These are phyloP conservation scores for Platanus orientalis DNA, from an alignment of 164 flowering plant genomes.

Conservation along the genomic window DNA sequence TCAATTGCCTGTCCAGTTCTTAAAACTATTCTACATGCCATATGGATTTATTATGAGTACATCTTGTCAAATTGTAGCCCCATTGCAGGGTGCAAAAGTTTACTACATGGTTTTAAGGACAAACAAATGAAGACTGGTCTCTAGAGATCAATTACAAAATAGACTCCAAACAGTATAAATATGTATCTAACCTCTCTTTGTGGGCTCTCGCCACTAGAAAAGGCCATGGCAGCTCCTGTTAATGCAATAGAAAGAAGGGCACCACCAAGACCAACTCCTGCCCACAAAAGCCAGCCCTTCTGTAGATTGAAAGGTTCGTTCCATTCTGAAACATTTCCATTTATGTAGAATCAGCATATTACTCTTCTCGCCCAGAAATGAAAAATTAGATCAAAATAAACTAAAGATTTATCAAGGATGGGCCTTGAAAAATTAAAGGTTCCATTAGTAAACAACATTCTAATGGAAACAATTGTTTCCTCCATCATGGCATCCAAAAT, in stretches of 20 bases:
- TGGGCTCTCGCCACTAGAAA: slow-evolving; percentile 62
- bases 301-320: slow-evolving; percentile 80
- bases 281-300: slow-evolving; percentile 94
- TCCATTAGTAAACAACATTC: neutral
- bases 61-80: no score
- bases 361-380: neutral
- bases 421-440: neutral
- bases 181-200: slow-evolving; percentile 68
- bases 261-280: slow-evolving; percentile 70
- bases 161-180: no score
- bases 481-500: neutral
- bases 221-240: slow-evolving; percentile 61
- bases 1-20: no score
- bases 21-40: no score
- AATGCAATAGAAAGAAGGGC: slow-evolving; percentile 56
- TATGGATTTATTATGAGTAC: no score
- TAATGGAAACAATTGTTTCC: neutral
- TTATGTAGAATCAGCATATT: slow-evolving; percentile 1
- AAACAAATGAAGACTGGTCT: no score
- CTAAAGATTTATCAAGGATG: slow-evolving; percentile 1
- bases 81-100: no score
- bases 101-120: neutral
- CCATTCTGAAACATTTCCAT: slow-evolving; percentile 50
- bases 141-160: neutral
- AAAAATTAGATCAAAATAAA: neutral